Base-by-base conservation (phyloP, 768 basidiomycete species). In the Mycena latifolia region DNA sequence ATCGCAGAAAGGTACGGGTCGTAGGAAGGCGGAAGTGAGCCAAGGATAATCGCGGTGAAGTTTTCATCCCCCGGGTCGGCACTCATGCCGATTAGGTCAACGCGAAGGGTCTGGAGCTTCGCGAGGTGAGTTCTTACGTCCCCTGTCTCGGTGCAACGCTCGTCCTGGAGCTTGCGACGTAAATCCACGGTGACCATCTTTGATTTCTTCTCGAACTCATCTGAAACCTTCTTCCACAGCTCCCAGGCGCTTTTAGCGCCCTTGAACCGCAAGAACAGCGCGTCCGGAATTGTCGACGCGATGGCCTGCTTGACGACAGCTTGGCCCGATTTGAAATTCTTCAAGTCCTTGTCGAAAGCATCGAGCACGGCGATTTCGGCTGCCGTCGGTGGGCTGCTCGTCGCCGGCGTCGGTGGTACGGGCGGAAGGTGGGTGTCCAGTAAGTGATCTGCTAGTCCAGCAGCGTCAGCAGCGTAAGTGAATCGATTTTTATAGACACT, bases 21-120 rank as follows among this genome's bases (percentile, higher is more conserved):
- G 55, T 69, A 75, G 12, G 73, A 73, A 6, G 47, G 3, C 2
- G 75, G 76, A 14, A 76, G 66, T 11, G 76, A 75, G 22, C 69
- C 58, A 22, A 76, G 56, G 50, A 75, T 68, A 10, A 76, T 75
- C 0, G 70, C 63, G n/a, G n/a, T n/a, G n/a, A n/a, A n/a, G n/a
- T n/a, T n/a, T n/a, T n/a, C n/a, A n/a, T n/a, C n/a, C n/a, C n/a
- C n/a, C n/a, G n/a, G n/a, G n/a, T n/a, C n/a, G n/a, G n/a, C n/a
- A n/a, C n/a, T n/a, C n/a, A n/a, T n/a, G n/a, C n/a, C n/a, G n/a
- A n/a, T n/a, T n/a, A n/a, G n/a, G n/a, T n/a, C n/a, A n/a, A n/a
- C n/a, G n/a, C n/a, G n/a, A n/a, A n/a, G n/a, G n/a, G n/a, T n/a
- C n/a, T n/a, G n/a, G n/a, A n/a, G n/a, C n/a, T n/a, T n/a, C n/a